These are phyloP conservation scores for Microbotryomycetes sp. DNA, from an alignment of 1,284 basidiomycete genomes.

Conservation along the genomic window DNA sequence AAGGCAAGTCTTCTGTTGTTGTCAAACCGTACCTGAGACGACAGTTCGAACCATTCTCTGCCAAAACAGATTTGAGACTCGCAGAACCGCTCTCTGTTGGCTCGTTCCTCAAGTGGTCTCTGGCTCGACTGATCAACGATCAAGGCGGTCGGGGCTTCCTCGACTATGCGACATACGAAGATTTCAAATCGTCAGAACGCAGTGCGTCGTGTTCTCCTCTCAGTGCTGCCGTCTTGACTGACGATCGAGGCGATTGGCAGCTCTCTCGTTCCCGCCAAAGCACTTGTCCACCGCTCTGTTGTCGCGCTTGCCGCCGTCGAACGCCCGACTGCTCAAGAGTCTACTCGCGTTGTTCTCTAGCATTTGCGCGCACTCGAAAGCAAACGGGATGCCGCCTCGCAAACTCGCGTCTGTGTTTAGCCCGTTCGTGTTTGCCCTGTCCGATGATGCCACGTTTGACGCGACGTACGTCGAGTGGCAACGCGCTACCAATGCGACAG, in stretches of 20 bases:
- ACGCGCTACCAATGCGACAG: slow-evolving; percentile 69
- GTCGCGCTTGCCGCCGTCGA: slow-evolving; percentile 65
- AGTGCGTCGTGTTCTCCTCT: slow-evolving; percentile 2
- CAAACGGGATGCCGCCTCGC: slow-evolving; percentile 34
- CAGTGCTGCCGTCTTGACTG: not conserved
- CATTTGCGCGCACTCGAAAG: slow-evolving; percentile 17
- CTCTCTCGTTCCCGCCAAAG: slow-evolving; percentile 56
- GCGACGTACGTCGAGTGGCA: slow-evolving; percentile 72
- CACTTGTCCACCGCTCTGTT: slow-evolving; percentile 58
- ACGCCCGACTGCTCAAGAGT: slow-evolving; percentile 17
- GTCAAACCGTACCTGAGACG: not conserved
- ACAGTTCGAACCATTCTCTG: not conserved
- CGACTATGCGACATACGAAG: slow-evolving; percentile 25
- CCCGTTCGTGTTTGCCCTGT: slow-evolving; percentile 68
- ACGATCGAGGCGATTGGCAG: slow-evolving; percentile 41
- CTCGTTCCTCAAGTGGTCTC: slow-evolving; percentile 34
- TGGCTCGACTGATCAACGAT: slow-evolving; percentile 30
- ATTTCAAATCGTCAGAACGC: slow-evolving; percentile 17
- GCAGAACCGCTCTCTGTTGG: slow-evolving; percentile 76
- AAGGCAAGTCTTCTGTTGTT: slow-evolving; percentile 6
- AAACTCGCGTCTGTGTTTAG: slow-evolving; percentile 63
- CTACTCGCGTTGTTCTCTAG: slow-evolving; percentile 23
- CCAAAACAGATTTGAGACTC: slow-evolving; percentile 56
- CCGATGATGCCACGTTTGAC: slow-evolving; percentile 58
- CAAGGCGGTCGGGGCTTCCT: slow-evolving; percentile 31